Percentiles rank a stretch among this genome's conserved stretches.
Evolutionary conservation across 306 rosid genomes (phyloP).

Genomic region (Rubus parviflorus): DNA sequence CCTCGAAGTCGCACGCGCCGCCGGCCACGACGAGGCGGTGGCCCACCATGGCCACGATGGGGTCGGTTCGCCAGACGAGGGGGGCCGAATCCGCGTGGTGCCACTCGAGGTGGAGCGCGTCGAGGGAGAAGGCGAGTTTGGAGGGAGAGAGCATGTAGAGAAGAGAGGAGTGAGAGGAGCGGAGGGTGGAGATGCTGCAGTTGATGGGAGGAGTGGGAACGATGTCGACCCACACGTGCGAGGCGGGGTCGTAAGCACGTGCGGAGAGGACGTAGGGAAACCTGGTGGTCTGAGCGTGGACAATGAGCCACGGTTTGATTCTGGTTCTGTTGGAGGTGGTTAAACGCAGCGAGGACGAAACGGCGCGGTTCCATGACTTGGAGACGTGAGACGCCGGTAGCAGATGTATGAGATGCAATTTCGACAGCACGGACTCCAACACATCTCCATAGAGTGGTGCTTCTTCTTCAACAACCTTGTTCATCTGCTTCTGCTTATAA

Average conservation of each 20-base stretch:
- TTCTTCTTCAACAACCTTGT: conserved; percentile 22
- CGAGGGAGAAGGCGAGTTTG: conserved; percentile 54
- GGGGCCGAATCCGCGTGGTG: conserved; percentile 38
- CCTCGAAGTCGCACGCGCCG: conserved; percentile 58
- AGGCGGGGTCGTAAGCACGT: conserved; percentile 75
- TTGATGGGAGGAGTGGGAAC: conserved; percentile 24
- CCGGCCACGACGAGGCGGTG: conserved; percentile 41
- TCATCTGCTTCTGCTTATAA: neutral
- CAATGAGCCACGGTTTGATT: conserved; percentile 68
- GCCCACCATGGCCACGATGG: conserved; percentile 53
- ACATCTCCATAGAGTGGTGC: conserved; percentile 60
- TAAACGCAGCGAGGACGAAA: conserved; percentile 56
- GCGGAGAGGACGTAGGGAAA: conserved; percentile 38
- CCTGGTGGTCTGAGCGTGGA: conserved; percentile 43
- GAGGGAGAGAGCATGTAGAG: conserved; percentile 59
- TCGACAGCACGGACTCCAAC: conserved; percentile 56
- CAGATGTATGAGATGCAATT: conserved; percentile 59
- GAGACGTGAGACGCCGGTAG: conserved; percentile 53
- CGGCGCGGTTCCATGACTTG: conserved; percentile 54
- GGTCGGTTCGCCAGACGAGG: conserved; percentile 56
- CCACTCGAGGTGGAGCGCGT: conserved; percentile 61
- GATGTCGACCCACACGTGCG: conserved; percentile 55
- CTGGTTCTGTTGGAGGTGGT: conserved; percentile 15
- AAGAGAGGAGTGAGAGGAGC: conserved; percentile 63
- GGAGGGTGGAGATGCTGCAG: conserved; percentile 37